A percentile compares a stretch with the other conserved stretches of the same genome.
phyloP scores from a whole-genome alignment of 1,139 yeast species.

The Candida neerlandica region DNA sequence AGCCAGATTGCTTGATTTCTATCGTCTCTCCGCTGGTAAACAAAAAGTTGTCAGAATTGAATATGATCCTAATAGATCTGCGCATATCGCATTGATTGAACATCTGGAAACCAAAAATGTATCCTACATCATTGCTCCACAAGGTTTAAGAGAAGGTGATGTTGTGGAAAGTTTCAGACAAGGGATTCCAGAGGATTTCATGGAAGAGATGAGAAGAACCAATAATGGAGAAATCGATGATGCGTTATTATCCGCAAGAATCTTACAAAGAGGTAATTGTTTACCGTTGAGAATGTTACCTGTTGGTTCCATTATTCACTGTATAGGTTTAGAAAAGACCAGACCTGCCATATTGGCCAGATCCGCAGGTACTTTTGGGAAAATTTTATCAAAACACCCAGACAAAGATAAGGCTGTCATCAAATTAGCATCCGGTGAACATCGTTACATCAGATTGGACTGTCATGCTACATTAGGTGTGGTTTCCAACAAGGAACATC shows the following conservation, averaged over 20 bases:
- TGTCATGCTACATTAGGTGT: constrained; percentile 95
- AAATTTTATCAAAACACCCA: constrained; percentile 78
- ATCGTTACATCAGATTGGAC: constrained; percentile 80
- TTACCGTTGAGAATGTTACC: constrained; percentile 91
- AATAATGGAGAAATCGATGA: constrained; percentile 86
- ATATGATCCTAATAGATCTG: constrained; percentile 93
- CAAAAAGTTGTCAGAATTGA: constrained; percentile 87
- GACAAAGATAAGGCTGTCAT: constrained; percentile 74
- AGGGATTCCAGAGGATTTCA: constrained; percentile 81
- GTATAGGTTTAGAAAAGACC: constrained; percentile 70
- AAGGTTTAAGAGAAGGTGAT: constrained; percentile 93
- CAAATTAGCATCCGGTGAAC: constrained; percentile 88
- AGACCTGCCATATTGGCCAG: constrained; percentile 94
- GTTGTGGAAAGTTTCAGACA: constrained; percentile 82
- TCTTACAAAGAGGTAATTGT: constrained; percentile 93
- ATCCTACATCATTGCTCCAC: constrained; percentile 86
- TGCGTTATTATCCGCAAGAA: constrained; percentile 83
- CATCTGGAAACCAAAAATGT: constrained; percentile 62
- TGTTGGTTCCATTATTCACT: constrained; percentile 87
- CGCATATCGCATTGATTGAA: constrained; percentile 86
- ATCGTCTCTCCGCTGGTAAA: constrained; percentile 66
- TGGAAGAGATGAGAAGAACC: constrained; percentile 62
- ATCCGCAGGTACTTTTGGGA: constrained; percentile 93
- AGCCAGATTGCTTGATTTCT: constrained; percentile 78
- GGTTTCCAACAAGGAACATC: constrained; percentile 94